Percentiles rank a stretch among this genome's conserved stretches.
Evolutionary conservation across 2,329 filamentous ascomycete genomes (phyloP).

Genomic region (Epichloe uncinata): DNA sequence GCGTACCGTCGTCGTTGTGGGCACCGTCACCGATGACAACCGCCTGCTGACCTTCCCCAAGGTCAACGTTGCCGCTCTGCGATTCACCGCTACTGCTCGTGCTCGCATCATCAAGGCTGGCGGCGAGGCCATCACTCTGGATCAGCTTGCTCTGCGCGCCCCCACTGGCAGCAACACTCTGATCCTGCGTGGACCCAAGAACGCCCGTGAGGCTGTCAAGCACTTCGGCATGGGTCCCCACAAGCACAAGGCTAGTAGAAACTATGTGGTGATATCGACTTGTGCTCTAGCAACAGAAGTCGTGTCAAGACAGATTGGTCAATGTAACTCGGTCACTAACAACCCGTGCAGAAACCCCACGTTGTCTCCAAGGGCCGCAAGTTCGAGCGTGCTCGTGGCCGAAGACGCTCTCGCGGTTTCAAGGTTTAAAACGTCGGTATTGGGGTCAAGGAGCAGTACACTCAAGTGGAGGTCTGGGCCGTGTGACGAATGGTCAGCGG

Average conservation of each 20-base stretch:
- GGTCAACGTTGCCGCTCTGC: slow-evolving; percentile 83
- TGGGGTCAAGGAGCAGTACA: slow-evolving; percentile 8
- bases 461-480: slow-evolving; percentile 3
- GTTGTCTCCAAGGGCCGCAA: slow-evolving; percentile 98
- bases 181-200: slow-evolving; percentile 96
- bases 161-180: slow-evolving; percentile 96
- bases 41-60: slow-evolving; percentile 83
- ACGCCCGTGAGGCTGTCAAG: slow-evolving; percentile 93
- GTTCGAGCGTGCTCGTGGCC: slow-evolving; percentile 98
- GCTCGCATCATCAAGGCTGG: slow-evolving; percentile 88
- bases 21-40: slow-evolving; percentile 96
- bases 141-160: slow-evolving; percentile 90
- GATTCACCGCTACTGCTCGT: slow-evolving; percentile 92
- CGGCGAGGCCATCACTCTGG: slow-evolving; percentile 88
- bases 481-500: background rate
- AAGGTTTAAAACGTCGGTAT: slow-evolving; percentile 69
- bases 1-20: slow-evolving; percentile 88
- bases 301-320: background rate
- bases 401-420: slow-evolving; percentile 97
- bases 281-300: background rate
- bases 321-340: background rate
- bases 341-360: slow-evolving; percentile 64
- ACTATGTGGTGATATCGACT: background rate
- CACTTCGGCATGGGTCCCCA: slow-evolving; percentile 98
- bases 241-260: slow-evolving; percentile 70